These are phyloP conservation scores for Euphrasia confusa DNA, from an alignment of 257 asterid species.

Conservation along the genomic window DNA sequence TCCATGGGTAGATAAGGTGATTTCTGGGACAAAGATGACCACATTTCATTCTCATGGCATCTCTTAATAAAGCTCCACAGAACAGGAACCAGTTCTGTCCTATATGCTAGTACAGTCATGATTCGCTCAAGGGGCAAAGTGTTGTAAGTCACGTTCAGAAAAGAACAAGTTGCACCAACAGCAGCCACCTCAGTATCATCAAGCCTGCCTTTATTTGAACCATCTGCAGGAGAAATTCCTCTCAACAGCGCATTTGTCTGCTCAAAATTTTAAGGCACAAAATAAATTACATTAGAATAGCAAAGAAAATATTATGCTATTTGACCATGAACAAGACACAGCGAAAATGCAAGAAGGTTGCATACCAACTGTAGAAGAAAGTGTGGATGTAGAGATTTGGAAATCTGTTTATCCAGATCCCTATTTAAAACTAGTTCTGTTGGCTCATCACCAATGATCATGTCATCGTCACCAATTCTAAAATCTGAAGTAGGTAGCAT, in stretches of 20 bases:
- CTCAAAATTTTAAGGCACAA: slow-evolving; percentile 22
- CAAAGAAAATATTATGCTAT: slow-evolving; percentile 19
- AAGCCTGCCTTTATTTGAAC: slow-evolving; percentile 44
- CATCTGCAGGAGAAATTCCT: slow-evolving; percentile 38
- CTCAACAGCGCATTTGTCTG: slow-evolving; percentile 80
- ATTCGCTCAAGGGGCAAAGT: slow-evolving; percentile 76
- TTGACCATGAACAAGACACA: slow-evolving; percentile 16
- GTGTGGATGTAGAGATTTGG: slow-evolving; percentile 56
- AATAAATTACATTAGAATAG: slow-evolving; percentile 11
- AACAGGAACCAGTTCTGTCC: slow-evolving; percentile 82
- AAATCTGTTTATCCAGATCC: slow-evolving; percentile 75
- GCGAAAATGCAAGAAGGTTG: slow-evolving; percentile 14
- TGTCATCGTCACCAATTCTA: slow-evolving; percentile 64
- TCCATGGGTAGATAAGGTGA: slow-evolving; percentile 64
- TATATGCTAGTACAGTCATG: slow-evolving; percentile 87
- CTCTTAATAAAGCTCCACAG: slow-evolving; percentile 87
- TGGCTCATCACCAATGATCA: slow-evolving; percentile 55
- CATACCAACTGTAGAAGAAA: slow-evolving; percentile 85
- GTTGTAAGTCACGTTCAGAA: slow-evolving; percentile 72
- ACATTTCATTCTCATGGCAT: slow-evolving; percentile 67
- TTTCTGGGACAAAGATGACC: slow-evolving; percentile 71
- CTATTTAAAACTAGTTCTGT: slow-evolving; percentile 41
- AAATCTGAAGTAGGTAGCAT: slow-evolving; percentile 39
- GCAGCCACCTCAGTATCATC: slow-evolving; percentile 61
- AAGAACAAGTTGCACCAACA: slow-evolving; percentile 84